Percentiles rank a stretch among this genome's conserved stretches.
Evolutionary conservation across 805 yeast species (phyloP).

Genomic region (Zygoascus biomembranicola): DNA sequence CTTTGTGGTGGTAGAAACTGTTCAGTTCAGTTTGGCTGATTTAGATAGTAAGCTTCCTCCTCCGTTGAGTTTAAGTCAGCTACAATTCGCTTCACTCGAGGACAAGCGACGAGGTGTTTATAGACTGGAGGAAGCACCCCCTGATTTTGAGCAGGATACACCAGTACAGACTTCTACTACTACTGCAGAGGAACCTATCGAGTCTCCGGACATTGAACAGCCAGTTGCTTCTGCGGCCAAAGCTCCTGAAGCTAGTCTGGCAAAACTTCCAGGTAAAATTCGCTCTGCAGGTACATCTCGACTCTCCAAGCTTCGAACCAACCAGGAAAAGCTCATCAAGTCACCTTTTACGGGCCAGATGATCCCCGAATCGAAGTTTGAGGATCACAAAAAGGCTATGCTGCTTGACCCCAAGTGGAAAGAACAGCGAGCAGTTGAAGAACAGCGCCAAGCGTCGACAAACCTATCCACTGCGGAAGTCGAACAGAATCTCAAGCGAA

Average conservation of each 20-base stretch:
- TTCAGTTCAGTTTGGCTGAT: constrained; percentile 49
- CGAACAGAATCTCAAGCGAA: constrained; percentile 31
- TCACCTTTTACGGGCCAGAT: constrained; percentile 75
- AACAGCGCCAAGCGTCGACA: constrained; percentile 25
- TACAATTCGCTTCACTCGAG: constrained; percentile 54
- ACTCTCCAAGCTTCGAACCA: constrained; percentile 27
- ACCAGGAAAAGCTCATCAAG: constrained; percentile 35
- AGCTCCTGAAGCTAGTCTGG: constrained; percentile 29
- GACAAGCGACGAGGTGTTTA: constrained; percentile 35
- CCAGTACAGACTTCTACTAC: not conserved
- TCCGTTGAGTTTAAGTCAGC: constrained; percentile 48
- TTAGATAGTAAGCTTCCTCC: constrained; percentile 40
- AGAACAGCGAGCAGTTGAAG: constrained; percentile 44
- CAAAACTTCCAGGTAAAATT: constrained; percentile 33
- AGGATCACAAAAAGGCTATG: constrained; percentile 57
- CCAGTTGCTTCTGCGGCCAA: constrained; percentile 7
- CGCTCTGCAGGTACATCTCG: constrained; percentile 67
- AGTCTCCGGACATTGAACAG: not conserved
- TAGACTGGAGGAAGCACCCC: constrained; percentile 37
- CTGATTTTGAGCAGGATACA: constrained; percentile 27
- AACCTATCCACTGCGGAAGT: constrained; percentile 30
- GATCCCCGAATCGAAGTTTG: constrained; percentile 61
- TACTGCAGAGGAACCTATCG: not conserved
- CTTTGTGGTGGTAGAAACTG: constrained; percentile 60
- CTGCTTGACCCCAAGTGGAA: constrained; percentile 72